Evolutionary conservation across 139 green algal genomes (phyloP), one percentile per base, ranked within the genome.

Genomic region (Eudorina sp.): DNA sequence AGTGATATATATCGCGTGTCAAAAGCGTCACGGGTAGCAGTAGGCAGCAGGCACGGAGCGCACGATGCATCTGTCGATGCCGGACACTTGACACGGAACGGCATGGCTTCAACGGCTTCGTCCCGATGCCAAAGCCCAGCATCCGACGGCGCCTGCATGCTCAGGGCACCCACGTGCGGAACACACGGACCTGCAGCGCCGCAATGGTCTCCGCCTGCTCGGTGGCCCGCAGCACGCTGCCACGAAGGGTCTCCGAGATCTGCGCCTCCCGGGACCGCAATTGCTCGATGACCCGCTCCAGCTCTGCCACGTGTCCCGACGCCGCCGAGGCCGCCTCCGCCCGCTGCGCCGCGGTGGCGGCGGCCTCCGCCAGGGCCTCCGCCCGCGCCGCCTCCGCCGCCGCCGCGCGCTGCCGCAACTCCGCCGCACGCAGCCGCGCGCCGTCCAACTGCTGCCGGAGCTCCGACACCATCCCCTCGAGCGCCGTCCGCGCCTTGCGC

Each of bases 391-490:
- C 48, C 51, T 68, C 76, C 36, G 76, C 51, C 31, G 51, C 76
- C 43, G 51, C 75, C 48, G 29, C 75, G 4, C 40, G 40, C n/a
- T 69, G 48, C 16, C 29, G 23, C 53, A 83, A 8, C 27, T 82
- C 41, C 5, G 29, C 45, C 5, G 29, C n/a, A 23, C 41, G 74
- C 48, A 60, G 29, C 45, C 31, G 74, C 29, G 45, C 74, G 29
- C 36, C 16, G 31, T 43, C 48, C 11, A 82, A 46, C 74, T 64
- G 74, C 45, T 82, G 25, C 16, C 74, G 46, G 46, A 82, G 48
- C 45, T 82, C 45, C 46, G 46, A 62, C 8, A 82, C n/a, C 74
- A 62, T 7, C 13, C 48, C 74, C 74, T 64, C 74, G 46, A 82
- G 74, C 45, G 29, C 45, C 45, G 27, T 34, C 4, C 74, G 46